Evolutionary conservation across 2,329 filamentous ascomycete species (phyloP), one percentile per base, ranked within the genome.

Genomic region (Seiridium unicorne): DNA sequence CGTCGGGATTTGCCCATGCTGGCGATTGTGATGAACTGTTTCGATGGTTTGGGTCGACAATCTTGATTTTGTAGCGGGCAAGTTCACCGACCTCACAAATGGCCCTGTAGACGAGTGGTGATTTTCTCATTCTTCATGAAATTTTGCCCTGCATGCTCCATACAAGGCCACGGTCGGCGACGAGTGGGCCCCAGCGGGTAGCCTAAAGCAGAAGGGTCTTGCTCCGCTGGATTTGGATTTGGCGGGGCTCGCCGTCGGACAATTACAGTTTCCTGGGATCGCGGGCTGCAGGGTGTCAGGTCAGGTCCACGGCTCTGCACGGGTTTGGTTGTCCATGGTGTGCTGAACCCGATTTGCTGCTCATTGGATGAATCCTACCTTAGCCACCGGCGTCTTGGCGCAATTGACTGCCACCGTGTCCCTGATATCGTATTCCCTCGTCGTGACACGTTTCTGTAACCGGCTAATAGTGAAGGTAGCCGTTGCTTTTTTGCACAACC

Each of bases 1-100:
- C 82, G 79, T 44, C 85, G 79, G 35, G 84, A 83, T 73, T 89
- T 89, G 48, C 75, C 86, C 86, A 89, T 89, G 18, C 48, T 71
- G 64, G n/a, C 53, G 6, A 10, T 53, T 35, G 11, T 35, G 32
- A 53, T 26, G 18, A 38, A 13, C n/a, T 40, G 31, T 53, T 18
- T 18, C 9, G n/a, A 49, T 49, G 26, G 31, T 32, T 2, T 7
- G 7, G 7, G 38, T 42, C 13, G 7, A 13, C 49, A 38, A 38
- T 53, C 3, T 7, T 11, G n/a, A 42, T 8, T 32, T 49, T 11
- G 7, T 11, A 53, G 38, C 31, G 10, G n/a, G 18, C 7, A 38
- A 35, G 18, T 38, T 53, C 32, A 53, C 38, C 5, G 35, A 53
- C n/a, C 18, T 35, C 49, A 53, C 38, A 34, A 26, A 26, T 26